Base-by-base conservation (phyloP, 441 rosid genomes). In the Heliophila coronopifolia region DNA sequence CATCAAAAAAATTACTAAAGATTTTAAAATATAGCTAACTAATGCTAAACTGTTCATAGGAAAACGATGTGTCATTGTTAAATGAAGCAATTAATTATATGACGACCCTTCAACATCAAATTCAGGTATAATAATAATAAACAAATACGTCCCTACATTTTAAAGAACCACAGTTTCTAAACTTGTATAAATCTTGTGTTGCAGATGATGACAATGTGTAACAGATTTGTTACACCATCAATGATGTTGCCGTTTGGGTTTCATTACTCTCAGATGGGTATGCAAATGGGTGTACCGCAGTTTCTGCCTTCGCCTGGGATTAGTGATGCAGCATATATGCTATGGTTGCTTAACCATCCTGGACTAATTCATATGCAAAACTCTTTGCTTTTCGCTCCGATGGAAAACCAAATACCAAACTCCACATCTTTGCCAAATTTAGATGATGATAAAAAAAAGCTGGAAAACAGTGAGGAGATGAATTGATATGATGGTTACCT, bases 181-280 rank as follows among this genome's bases (percentile, higher is more conserved):
- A 20, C 23, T 39, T 56, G 31, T 56, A 33, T 11, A 16, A 54
- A 40, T 27, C 1, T 41, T 42, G 51, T 35, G 5, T 39, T 26
- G 47, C 20, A 63, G 68, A 63, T 63, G 63, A 55, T 49, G 58
- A 49, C 18, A 10, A 63, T 55, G 68, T 8, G 58, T 32, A 55
- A 56, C 41, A 35, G 53, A 32, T 55, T 33, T 34, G 68, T 27
- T 26, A 11, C 58, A 35, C 68, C 63, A 9, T n/a, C 63, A 49
- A 33, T 26, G 52, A 73, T 78, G 69, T 40, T 73, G 18, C 75
- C 80, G 3, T 6, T 54, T 2, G 65, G 54, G 52, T 43, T 48
- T 18, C 66, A 63, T 27, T 63, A 61, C 53, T 43, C 82, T 5
- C 57, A 71, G 11, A 48, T 68, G 74, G 68, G 64, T 19, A 60